Percentiles rank a stretch among this genome's conserved stretches.
These are phyloP conservation scores for Debaryomycetaceae sp. DNA, from an alignment of 1,139 yeast species.

Conservation along the genomic window DNA sequence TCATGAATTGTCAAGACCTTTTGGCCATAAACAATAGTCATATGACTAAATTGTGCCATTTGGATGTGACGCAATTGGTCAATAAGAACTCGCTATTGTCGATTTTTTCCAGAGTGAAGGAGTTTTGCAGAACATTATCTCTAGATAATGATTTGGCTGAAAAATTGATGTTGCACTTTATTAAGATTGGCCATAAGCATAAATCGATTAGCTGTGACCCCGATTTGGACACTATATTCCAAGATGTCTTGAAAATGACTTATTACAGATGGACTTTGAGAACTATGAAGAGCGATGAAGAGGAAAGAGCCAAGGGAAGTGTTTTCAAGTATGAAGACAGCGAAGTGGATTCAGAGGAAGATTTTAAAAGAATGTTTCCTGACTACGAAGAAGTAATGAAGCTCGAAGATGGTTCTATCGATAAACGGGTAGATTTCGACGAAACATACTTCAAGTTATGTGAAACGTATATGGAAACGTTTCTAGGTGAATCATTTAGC, in stretches of 20 bases:
- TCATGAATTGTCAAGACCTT: slow-evolving; percentile 26
- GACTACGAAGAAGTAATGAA: slow-evolving; percentile 72
- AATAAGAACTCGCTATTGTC: slow-evolving; percentile 16
- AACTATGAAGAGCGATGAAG: slow-evolving; percentile 61
- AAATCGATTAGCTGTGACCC: slow-evolving; percentile 5
- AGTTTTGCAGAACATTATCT: slow-evolving; percentile 38
- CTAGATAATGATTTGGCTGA: slow-evolving; percentile 50
- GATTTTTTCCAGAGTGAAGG: slow-evolving; percentile 32
- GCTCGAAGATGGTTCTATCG: slow-evolving; percentile 17
- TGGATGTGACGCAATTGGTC: slow-evolving; percentile 28
- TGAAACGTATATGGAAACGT: slow-evolving; percentile 26
- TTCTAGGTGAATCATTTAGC: slow-evolving; percentile 12
- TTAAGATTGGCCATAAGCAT: slow-evolving; percentile 29
- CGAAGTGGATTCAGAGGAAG: slow-evolving; percentile 65
- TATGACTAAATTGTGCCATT: not conserved
- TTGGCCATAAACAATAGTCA: not conserved
- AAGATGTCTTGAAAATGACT: slow-evolving; percentile 50
- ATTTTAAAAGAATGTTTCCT: slow-evolving; percentile 75
- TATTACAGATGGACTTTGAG: slow-evolving; percentile 82
- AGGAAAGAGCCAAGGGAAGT: slow-evolving; percentile 55
- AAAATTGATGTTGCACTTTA: slow-evolving; percentile 29
- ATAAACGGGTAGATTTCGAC: slow-evolving; percentile 23
- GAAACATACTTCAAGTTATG: slow-evolving; percentile 29
- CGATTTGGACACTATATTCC: slow-evolving; percentile 23
- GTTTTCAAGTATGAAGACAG: slow-evolving; percentile 63